Evolutionary conservation across 2,329 filamentous ascomycete genomes (phyloP).

Genomic region (Alternaria novae-zelandiae): DNA sequence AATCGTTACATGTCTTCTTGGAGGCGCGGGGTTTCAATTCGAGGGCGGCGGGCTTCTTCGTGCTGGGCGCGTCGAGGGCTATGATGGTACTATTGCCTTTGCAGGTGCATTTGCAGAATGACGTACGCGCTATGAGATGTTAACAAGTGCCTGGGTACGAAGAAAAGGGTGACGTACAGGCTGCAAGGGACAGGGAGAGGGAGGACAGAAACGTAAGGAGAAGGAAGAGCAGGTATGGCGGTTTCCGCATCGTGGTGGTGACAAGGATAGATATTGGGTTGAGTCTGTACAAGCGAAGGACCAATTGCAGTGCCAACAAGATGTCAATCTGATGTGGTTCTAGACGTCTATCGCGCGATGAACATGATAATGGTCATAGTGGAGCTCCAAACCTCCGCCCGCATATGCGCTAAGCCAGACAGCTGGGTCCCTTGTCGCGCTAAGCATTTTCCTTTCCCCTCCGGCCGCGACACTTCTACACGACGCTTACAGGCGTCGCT

Average conservation of each 20-base stretch:
- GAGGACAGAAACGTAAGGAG: constrained; percentile 41
- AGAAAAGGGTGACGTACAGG: constrained; percentile 44
- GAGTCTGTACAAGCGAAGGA: neutral
- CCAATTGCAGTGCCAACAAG: neutral
- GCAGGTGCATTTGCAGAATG: constrained; percentile 76
- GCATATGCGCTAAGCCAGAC: constrained; percentile 20
- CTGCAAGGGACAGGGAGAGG: constrained; percentile 51
- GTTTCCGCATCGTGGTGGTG: constrained; percentile 31
- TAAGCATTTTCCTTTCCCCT: constrained; percentile 45
- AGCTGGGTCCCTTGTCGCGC: constrained; percentile 29
- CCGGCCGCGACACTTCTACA: constrained; percentile 14
- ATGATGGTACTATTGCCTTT: constrained; percentile 73
- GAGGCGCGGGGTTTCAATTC: constrained; percentile 34
- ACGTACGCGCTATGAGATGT: constrained; percentile 57
- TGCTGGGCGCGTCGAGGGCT: constrained; percentile 59
- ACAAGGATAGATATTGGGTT: neutral
- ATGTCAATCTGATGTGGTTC: neutral
- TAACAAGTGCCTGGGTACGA: neutral
- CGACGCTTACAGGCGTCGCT: constrained; percentile 20
- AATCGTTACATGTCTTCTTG: constrained; percentile 66
- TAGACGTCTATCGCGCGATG: neutral
- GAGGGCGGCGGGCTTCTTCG: constrained; percentile 31
- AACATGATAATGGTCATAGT: constrained; percentile 9
- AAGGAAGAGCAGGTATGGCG: constrained; percentile 27
- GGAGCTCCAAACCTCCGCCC: constrained; percentile 20